Conservation (phyloP, 352 stramenopile genomes). For the Pythium diclinum region DNA sequence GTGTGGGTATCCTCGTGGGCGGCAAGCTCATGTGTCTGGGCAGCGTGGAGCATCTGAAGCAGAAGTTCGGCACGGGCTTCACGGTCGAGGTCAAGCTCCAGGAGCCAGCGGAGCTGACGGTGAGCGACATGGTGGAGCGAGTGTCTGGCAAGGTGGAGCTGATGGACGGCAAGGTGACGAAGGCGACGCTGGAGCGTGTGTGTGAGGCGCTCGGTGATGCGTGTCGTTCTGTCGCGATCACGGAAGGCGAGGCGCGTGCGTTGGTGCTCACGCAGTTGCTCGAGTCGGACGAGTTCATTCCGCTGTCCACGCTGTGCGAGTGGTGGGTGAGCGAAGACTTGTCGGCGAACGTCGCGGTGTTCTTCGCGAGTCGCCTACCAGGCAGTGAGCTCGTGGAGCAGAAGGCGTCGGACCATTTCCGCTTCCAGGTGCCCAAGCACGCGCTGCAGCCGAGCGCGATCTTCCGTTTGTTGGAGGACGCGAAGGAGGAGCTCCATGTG, state of each 20-base stretch:
- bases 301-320: constrained; percentile 32
- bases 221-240: not conserved
- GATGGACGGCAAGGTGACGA: constrained; percentile 23
- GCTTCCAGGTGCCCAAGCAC: constrained; percentile 68
- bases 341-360: constrained; percentile 21
- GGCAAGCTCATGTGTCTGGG: constrained; percentile 74
- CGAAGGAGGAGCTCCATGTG: constrained; percentile 51
- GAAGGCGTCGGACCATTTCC: constrained; percentile 52
- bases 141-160: not conserved
- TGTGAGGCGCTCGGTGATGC: not conserved
- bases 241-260: not conserved
- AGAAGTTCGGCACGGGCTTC: constrained; percentile 94
- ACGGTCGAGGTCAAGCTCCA: constrained; percentile 82
- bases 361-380: constrained; percentile 27
- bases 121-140: not conserved
- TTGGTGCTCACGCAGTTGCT: not conserved
- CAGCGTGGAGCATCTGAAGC: constrained; percentile 92
- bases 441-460: constrained; percentile 42
- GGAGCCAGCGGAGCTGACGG: constrained; percentile 27
- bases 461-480: constrained; percentile 70
- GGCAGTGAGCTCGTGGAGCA: constrained; percentile 53
- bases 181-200: not conserved
- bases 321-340: constrained; percentile 60
- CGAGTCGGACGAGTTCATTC: not conserved
- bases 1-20: constrained; percentile 64